Evolutionary conservation across 768 basidiomycete species (phyloP), one percentile per base, ranked within the genome.

Genomic region (Pholiota microspora): DNA sequence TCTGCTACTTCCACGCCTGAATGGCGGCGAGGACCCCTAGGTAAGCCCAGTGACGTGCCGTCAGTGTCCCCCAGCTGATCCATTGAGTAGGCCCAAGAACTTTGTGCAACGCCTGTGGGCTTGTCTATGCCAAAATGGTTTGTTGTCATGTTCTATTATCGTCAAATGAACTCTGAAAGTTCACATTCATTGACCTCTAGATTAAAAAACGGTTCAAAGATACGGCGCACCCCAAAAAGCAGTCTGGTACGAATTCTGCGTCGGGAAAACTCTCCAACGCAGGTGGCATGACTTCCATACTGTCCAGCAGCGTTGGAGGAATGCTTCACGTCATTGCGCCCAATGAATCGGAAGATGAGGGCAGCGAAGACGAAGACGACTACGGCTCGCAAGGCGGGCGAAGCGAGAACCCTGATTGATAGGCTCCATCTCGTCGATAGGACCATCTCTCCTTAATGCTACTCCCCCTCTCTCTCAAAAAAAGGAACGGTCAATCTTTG

Each of bases 81-180:
- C 36, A 42, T 53, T 58, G 61, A 56, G 57, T 58, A 90, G 89
- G 89, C 49, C 89, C 89, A 21, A 80, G 90, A 65, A 92, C 89
- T 51, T 73, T 92, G 50, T 92, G 89, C 68, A 92, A 92, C 67
- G 89, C 89, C 9, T 92, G 89, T 69, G 89, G 89, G 51, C 81
- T 92, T 59, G 89, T 92, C 56, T 92, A 90, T 68, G 90, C 89
- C 51, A 92, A 92, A 73, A 77, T 92, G 69, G 89, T 91, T 69
- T 66, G 85, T 78, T 18, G 9, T 9, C 5, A 28, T 21, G 13
- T 7, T 24, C 40, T 49, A 15, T 29, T 12, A 13, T 16, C 16
- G 21, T 49, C 8, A 18, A 38, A 46, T 25, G 28, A 46, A 3
- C 32, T 44, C 10, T 25, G 38, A 15, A 25, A 34, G 24, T 50